Evolutionary conservation across 2,329 filamentous ascomycete species (phyloP).

Genomic region (Lasiodiplodia theobromae): DNA sequence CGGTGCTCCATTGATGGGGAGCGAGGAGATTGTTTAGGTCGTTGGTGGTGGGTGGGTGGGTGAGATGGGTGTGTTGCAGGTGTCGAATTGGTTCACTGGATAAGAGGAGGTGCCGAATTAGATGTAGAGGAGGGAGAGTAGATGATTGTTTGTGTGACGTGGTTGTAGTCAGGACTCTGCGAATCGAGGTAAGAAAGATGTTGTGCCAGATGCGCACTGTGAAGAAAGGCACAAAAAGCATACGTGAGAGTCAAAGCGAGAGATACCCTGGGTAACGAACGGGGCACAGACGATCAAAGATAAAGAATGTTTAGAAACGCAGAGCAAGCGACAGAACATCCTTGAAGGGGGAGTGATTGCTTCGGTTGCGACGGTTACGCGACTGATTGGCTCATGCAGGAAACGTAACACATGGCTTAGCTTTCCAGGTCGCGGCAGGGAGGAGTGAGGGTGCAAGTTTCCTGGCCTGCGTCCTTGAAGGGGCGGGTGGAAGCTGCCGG

Average conservation of each 20-base stretch:
- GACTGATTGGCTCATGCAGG: not conserved
- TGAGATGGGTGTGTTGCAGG: not conserved
- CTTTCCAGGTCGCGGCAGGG: too few species aligned
- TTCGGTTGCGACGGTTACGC: not conserved
- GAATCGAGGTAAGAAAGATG: too few species aligned
- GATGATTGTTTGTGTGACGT: not conserved
- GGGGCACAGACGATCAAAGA: not conserved
- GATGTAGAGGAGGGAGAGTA: not conserved
- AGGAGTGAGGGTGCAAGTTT: not conserved
- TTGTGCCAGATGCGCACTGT: too few species aligned
- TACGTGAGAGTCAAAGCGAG: not conserved
- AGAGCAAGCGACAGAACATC: not conserved
- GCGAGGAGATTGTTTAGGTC: not conserved
- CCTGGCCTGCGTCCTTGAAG: not conserved
- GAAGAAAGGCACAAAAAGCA: too few species aligned
- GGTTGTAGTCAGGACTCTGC: not conserved
- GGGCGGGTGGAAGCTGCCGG: not conserved
- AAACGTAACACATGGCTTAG: not conserved
- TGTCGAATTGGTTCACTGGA: not conserved
- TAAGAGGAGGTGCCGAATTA: not conserved
- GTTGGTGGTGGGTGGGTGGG: too few species aligned
- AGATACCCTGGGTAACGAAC: not conserved
- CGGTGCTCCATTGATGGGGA: not conserved
- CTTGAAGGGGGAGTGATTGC: not conserved
- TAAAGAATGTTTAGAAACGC: not conserved